Percentiles rank a stretch among this genome's conserved stretches.
phyloP scores from a whole-genome alignment of 352 stramenopile genomes.

The Pythium sukuiense region DNA sequence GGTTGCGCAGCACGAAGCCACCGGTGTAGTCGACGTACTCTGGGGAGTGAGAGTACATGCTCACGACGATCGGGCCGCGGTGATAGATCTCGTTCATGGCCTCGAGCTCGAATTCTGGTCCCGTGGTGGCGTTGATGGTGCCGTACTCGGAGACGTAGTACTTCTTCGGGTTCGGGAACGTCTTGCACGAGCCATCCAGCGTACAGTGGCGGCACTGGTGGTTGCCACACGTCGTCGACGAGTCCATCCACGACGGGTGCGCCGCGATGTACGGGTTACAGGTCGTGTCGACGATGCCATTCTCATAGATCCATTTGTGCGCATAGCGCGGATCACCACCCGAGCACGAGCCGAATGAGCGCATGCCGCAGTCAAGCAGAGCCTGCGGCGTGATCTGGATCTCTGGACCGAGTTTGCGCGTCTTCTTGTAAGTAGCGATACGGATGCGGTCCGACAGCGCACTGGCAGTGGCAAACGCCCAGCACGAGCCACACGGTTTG shows the following conservation, averaged over 20 bases:
- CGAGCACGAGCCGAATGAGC: slow-evolving; percentile 73
- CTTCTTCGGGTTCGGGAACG: slow-evolving; percentile 58
- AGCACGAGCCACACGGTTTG: slow-evolving; percentile 74
- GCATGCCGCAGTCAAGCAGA: slow-evolving; percentile 78
- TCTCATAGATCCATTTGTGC: slow-evolving; percentile 84
- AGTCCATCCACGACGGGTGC: slow-evolving; percentile 72
- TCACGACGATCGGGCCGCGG: slow-evolving; percentile 93
- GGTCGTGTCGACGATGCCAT: slow-evolving; percentile 79
- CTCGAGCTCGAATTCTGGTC: slow-evolving; percentile 64
- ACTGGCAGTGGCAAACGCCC: slow-evolving; percentile 72
- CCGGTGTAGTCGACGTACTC: slow-evolving; percentile 89
- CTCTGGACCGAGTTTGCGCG: slow-evolving; percentile 50
- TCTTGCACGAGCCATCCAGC: slow-evolving; percentile 58
- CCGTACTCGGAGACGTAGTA: slow-evolving; percentile 74
- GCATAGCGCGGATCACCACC: slow-evolving; percentile 79
- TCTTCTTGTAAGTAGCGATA: slow-evolving; percentile 66
- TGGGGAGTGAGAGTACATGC: slow-evolving; percentile 81
- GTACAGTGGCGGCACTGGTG: slow-evolving; percentile 72
- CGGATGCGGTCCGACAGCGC: slow-evolving; percentile 78
- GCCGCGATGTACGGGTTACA: slow-evolving; percentile 83
- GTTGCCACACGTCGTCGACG: slow-evolving; percentile 45
- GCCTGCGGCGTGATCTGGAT: slow-evolving; percentile 68
- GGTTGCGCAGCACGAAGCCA: slow-evolving; percentile 89
- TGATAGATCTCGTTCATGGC: slow-evolving; percentile 97
- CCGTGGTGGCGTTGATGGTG: slow-evolving; percentile 71